Evolutionary conservation across 2,329 filamentous ascomycete species (phyloP).

Genomic region (Sclerotinia nivalis): DNA sequence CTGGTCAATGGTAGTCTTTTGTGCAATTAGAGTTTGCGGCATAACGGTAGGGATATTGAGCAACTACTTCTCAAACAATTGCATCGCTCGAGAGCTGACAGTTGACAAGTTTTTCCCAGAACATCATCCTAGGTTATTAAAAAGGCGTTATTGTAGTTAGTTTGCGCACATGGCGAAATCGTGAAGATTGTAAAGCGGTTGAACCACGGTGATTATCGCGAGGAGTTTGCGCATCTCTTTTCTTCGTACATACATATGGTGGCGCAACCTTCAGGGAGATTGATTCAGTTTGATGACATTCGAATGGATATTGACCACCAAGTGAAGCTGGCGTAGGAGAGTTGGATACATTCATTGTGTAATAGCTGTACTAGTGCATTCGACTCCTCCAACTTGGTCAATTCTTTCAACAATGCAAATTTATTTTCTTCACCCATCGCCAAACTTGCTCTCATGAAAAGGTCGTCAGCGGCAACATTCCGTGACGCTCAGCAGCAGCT

Average conservation of each 20-base stretch:
- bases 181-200: neutral
- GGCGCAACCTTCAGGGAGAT: neutral
- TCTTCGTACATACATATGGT: neutral
- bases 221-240: neutral
- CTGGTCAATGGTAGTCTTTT: neutral
- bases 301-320: neutral
- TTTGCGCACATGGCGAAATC: neutral
- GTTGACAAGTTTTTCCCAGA: no score
- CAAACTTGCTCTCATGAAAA: neutral
- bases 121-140: neutral
- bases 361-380: neutral
- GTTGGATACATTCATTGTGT: neutral
- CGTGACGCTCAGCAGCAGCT: slow-evolving; percentile 42
- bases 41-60: neutral
- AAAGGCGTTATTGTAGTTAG: neutral
- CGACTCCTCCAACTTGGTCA: neutral
- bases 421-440: no score
- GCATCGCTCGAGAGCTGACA: no score
- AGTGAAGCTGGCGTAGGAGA: neutral
- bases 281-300: neutral
- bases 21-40: neutral
- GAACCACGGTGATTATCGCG: neutral
- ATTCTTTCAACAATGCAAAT: neutral
- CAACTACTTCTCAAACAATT: neutral
- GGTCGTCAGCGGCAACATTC: slow-evolving; percentile 38